Evolutionary conservation across 2,329 filamentous ascomycete genomes (phyloP), one percentile per base, ranked within the genome.

Genomic region (Geosmithia morbida): DNA sequence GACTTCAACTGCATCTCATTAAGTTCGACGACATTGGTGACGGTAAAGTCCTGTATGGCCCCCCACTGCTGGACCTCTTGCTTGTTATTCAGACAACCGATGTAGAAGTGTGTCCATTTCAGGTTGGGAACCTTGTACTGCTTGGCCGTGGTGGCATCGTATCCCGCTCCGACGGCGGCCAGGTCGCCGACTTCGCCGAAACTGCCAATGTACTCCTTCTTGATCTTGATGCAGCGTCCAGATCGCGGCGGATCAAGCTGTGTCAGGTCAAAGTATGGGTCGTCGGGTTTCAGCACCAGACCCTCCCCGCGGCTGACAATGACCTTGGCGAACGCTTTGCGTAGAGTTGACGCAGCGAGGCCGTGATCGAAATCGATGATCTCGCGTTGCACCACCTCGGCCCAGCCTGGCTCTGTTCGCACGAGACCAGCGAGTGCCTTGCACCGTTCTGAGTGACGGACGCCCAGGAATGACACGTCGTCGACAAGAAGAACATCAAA

Each of bases 151-250:
- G 71, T 66, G 2, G 82, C 66, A 53, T 87, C 76, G 54, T 83
- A 88, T 17, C 78, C 77, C 6, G 79, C 88, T 0, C 86, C 88
- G 2, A 95, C 67, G 2, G 90, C 72, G 2, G 84, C 81, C 57
- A 95, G 85, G 59, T 95, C 89, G 10, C 85, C 85, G 29, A 87
- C 78, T 50, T 94, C 88, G 1, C 87, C 87, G 58, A 90, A 77
- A 2, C 79, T 79, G 22, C 74, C 71, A 39, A 94, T 65, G 55
- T 94, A 94, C 56, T 92, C 86, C 56, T 87, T 87, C 62, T 95
- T 95, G 41, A 95, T 63, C 63, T 95, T 95, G 56, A 95, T 85
- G 59, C 79, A 83, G 48, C 66, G 70, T 14, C 67, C 67, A 51
- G 94, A 85, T 57, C 94, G 95, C 0, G 87, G 79, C 13, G 33